Conservation (phyloP, 1,284 basidiomycete genomes). For the Cryptococcus maquisensis region DNA sequence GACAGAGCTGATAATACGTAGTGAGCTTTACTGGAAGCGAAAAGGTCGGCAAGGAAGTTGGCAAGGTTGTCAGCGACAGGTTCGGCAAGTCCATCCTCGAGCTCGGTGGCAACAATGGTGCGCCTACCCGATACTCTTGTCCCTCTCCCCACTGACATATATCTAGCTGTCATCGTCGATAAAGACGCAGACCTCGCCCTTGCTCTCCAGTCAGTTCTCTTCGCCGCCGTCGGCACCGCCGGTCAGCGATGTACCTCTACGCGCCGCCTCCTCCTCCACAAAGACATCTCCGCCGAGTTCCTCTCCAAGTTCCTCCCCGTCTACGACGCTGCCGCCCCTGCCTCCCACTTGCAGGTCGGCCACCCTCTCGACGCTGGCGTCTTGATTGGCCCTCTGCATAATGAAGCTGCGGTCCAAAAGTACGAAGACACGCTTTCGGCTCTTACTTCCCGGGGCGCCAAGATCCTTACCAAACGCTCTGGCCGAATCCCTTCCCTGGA, state of each 20-base stretch:
- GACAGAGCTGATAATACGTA: constrained; percentile 8
- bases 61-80: constrained; percentile 66
- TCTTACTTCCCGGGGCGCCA: constrained; percentile 64
- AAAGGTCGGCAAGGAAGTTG: constrained; percentile 75
- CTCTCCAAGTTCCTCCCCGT: constrained; percentile 61
- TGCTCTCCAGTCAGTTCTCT: constrained; percentile 76
- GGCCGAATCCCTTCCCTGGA: constrained; percentile 21
- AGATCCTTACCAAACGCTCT: constrained; percentile 54
- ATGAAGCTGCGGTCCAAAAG: constrained; percentile 59
- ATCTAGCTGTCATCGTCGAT: constrained; percentile 70
- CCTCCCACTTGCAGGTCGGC: constrained; percentile 59
- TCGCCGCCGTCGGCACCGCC: constrained; percentile 90
- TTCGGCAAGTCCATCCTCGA: constrained; percentile 65
- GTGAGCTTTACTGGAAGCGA: constrained; percentile 95
- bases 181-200: constrained; percentile 85
- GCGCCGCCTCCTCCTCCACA: constrained; percentile 81
- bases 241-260: constrained; percentile 95
- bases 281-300: constrained; percentile 69
- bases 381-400: constrained; percentile 84
- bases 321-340: constrained; percentile 59
- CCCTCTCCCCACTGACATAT: neutral
- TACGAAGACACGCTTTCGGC: constrained; percentile 64
- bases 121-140: neutral
- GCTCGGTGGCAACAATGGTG: constrained; percentile 87
- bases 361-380: constrained; percentile 72